Evolutionary conservation across 2,329 filamentous ascomycete species (phyloP), one percentile per base, ranked within the genome.

Genomic region (Claviceps spartinae): DNA sequence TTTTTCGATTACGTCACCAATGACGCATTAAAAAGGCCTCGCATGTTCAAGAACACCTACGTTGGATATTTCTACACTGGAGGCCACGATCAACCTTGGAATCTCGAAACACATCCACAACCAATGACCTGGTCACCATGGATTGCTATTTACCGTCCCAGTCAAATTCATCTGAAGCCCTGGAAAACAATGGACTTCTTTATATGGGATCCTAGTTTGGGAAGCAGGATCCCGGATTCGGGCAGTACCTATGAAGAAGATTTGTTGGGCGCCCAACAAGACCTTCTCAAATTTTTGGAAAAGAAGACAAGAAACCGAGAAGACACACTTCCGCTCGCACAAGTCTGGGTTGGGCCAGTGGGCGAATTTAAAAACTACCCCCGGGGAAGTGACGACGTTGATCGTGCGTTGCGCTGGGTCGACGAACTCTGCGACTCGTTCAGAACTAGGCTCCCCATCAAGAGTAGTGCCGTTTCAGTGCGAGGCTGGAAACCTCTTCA

Each of bases 201-300:
- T 5, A 75, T 82, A 41, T 80, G 77, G 77, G 78, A 81, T 55
- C 52, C 65, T 1, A 56, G 61, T 1, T 63, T 66, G 7, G 56
- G 54, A 1, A 56, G 61, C 1, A 64, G 60, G 26, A 60, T 64
- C 6, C 54, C 57, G 0, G 49, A 52, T 0, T 53, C 55, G 14
- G 44, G 56, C 4, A 4, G 49, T 2, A 43, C 65, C 1, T 59
- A 57, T 1, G 62, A 68, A 49, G 56, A 57, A 1, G 66, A 72
- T 14, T 65, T 81, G 3, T 64, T 68, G 2, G 60, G 66, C 20
- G 71, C 72, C 49, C 78, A 82, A 55, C 67, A 63, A 8, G 61
- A 65, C 18, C 57, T 78, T 5, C 63, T 81, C 41, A 56, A 65
- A 4, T 56, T 65, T 41, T 55, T 77, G 4, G 56, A 59, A 7